Evolutionary conservation across 1,139 yeast genomes (phyloP).

Genomic region (Barnettozyma hawaiiensis): DNA sequence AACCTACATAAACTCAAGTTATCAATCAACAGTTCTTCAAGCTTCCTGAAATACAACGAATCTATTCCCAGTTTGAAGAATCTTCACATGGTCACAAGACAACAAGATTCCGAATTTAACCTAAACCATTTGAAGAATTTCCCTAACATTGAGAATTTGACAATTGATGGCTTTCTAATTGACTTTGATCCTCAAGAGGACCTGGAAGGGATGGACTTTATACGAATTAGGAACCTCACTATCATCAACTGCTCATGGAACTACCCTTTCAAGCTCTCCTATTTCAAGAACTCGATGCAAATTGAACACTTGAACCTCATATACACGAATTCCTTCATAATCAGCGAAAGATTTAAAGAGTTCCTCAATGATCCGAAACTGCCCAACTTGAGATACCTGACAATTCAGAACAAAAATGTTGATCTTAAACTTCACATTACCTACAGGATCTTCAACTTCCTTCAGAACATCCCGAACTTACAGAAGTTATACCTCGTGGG

Average conservation of each 20-base stretch:
- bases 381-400: conserved; percentile 23
- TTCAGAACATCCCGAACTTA: conserved; percentile 26
- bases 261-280: conserved; percentile 28
- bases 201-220: conserved; percentile 11
- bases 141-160: conserved; percentile 19
- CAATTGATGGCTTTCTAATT: conserved; percentile 25
- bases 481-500: conserved; percentile 26
- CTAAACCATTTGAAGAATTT: conserved; percentile 27
- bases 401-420: conserved; percentile 25
- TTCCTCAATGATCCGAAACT: conserved; percentile 26
- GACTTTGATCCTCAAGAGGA: conserved; percentile 26
- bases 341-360: conserved; percentile 29
- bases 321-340: conserved; percentile 27
- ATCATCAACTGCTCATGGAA: conserved; percentile 30
- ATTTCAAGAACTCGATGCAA: conserved; percentile 22
- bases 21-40: conserved; percentile 26
- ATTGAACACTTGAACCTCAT: conserved; percentile 22
- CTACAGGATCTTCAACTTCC: conserved; percentile 25
- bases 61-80: conserved; percentile 16
- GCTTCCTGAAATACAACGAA: conserved; percentile 28
- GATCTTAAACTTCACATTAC: conserved; percentile 27
- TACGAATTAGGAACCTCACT: conserved; percentile 16
- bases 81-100: conserved; percentile 21
- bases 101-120: conserved; percentile 25
- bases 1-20: conserved; percentile 22